Evolutionary conservation across 2,329 filamentous ascomycete genomes (phyloP), one percentile per base, ranked within the genome.

Genomic region (Colletotrichum shisoi): DNA sequence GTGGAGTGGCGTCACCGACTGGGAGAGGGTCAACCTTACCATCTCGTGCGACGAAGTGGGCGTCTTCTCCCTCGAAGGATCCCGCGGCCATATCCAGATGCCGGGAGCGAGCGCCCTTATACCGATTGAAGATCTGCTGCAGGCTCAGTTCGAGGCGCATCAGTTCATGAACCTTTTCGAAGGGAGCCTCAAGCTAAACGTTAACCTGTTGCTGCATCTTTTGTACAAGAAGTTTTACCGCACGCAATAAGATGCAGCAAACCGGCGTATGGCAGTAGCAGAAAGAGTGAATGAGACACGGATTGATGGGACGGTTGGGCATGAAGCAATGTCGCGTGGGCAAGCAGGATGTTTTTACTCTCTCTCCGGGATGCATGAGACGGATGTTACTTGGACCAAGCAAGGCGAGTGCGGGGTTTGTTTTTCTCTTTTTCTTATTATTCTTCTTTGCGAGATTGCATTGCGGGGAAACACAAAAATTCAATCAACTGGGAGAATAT

Each of bases 221-320:
- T 87, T 99, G 72, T 98, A 98, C 84, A 96, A 96, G 87, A 99
- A 99, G 85, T 99, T 99, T 79, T 99, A 99, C 77, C 83, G 88
- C 69, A 90, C 88, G 68, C 87, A 89, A 74, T 89, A 80, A 80
- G 34, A 39, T 34, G 66, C 37, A 42, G 21, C 49, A 62, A 62
- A 27, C n/a, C 27, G 9, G 8, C 27, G 24, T 11, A 51, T 17
- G 42, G 17, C 40, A 42, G 48, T 45, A 67, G 15, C 34, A 42
- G 11, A 40, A 44, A 48, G 6, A 27, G 42, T 39, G 46, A 12
- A 68, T 52, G 66, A 67, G 57, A 67, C 53, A 67, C 57, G 66
- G 62, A 39, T 68, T 67, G 56, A 61, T 37, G 65, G 53, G 63
- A 62, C 46, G 45, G 46, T 53, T 37, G 57, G 57, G 63, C 56